Evolutionary conservation across 2,329 filamentous ascomycete species (phyloP).

Genomic region (Westerdykella sp.): DNA sequence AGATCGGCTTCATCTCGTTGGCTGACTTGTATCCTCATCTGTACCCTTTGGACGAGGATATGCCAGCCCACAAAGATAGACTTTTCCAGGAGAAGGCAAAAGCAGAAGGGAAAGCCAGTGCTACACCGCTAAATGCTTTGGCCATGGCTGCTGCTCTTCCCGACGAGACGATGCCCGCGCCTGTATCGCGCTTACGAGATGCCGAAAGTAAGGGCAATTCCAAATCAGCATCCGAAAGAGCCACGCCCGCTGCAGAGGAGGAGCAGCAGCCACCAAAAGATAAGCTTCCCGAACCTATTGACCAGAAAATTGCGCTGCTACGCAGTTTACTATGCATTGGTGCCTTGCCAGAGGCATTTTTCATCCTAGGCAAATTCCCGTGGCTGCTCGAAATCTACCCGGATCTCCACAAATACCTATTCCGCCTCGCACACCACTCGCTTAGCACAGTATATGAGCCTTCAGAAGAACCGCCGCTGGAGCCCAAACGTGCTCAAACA

Average conservation of each 20-base stretch:
- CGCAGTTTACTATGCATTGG: slow-evolving; percentile 85
- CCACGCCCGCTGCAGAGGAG: slow-evolving; percentile 37
- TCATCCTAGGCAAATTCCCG: slow-evolving; percentile 83
- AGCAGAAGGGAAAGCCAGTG: slow-evolving; percentile 65
- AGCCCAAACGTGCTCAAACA: slow-evolving; percentile 34
- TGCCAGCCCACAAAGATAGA: slow-evolving; percentile 66
- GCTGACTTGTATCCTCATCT: slow-evolving; percentile 87
- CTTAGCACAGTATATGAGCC: slow-evolving; percentile 66
- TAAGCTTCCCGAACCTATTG: slow-evolving; percentile 63
- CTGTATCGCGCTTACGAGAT: slow-evolving; percentile 45
- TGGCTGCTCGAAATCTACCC: slow-evolving; percentile 85
- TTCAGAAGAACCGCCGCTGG: slow-evolving; percentile 38
- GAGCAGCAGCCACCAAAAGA: slow-evolving; percentile 40
- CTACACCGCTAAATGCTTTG: slow-evolving; percentile 69
- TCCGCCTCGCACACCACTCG: slow-evolving; percentile 78
- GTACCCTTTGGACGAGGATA: slow-evolving; percentile 75
- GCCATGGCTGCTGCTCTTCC: slow-evolving; percentile 79
- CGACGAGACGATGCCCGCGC: slow-evolving; percentile 64
- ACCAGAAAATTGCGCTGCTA: slow-evolving; percentile 82
- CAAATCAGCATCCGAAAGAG: slow-evolving; percentile 42
- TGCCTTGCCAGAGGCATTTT: slow-evolving; percentile 85
- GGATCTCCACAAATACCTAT: slow-evolving; percentile 72
- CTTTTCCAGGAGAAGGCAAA: slow-evolving; percentile 65
- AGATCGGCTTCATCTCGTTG: slow-evolving; percentile 93
- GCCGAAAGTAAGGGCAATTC: slow-evolving; percentile 45